phyloP scores from a whole-genome alignment of 306 rosid species.

The Fagus sylvatica region DNA sequence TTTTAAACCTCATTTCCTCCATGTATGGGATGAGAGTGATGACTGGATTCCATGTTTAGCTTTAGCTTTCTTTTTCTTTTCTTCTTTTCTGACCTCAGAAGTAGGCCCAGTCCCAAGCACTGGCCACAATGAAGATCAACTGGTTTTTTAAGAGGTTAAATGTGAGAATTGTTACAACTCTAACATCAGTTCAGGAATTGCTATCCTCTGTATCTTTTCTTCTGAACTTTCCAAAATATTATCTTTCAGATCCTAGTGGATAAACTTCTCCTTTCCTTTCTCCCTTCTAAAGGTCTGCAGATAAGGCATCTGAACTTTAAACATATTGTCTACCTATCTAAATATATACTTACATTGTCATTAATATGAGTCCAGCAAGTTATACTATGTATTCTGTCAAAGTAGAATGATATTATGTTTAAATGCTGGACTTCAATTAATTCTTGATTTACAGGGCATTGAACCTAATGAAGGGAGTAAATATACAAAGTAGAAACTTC shows the following conservation, averaged over 20 bases:
- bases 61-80: background rate
- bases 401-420: background rate
- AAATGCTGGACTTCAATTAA: background rate
- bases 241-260: background rate
- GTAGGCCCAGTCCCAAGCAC: background rate
- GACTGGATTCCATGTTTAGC: background rate
- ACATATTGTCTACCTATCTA: background rate
- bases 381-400: background rate
- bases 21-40: background rate
- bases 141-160: background rate
- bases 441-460: background rate
- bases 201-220: background rate
- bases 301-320: background rate
- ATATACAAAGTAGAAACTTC: background rate
- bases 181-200: background rate
- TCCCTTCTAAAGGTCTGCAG: background rate
- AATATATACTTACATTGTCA: background rate
- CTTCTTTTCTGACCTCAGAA: background rate
- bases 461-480: background rate
- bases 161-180: background rate
- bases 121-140: background rate
- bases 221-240: no score
- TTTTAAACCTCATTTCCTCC: background rate
- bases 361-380: background rate
- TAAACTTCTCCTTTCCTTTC: background rate